Evolutionary conservation across 345 rosid species (phyloP).

Genomic region (Populus euphratica): DNA sequence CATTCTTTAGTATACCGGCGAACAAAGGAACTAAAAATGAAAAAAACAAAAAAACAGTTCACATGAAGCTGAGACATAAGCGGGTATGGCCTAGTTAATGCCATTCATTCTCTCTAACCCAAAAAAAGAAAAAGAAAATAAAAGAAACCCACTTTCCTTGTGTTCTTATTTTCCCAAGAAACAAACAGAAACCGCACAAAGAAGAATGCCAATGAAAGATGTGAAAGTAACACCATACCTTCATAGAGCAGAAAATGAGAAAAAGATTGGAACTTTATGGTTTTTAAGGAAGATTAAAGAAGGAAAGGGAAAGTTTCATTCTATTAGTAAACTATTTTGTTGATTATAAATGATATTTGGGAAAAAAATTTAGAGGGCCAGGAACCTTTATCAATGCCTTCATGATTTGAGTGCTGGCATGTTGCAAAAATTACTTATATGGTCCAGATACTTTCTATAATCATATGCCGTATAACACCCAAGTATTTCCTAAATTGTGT

Average conservation of each 20-base stretch:
- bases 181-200: background rate
- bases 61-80: background rate
- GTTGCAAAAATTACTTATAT: too few relatives aligned
- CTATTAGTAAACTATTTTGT: background rate
- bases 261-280: background rate
- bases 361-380: too few relatives aligned
- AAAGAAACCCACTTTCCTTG: background rate
- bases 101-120: background rate
- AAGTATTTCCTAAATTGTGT: too few relatives aligned
- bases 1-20: background rate
- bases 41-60: background rate
- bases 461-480: too few relatives aligned
- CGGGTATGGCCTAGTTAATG: background rate
- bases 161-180: constrained; percentile 1
- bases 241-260: constrained; percentile 1
- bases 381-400: too few relatives aligned
- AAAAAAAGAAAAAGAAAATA: background rate
- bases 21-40: background rate
- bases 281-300: constrained; percentile 2
- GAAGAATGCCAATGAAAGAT: background rate
- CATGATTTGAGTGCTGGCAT: too few relatives aligned
- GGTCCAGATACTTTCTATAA: too few relatives aligned
- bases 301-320: constrained; percentile 1
- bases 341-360: background rate
- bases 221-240: background rate